Evolutionary conservation across 2,329 filamentous ascomycete genomes (phyloP).

Genomic region (Ophiostoma piceae): DNA sequence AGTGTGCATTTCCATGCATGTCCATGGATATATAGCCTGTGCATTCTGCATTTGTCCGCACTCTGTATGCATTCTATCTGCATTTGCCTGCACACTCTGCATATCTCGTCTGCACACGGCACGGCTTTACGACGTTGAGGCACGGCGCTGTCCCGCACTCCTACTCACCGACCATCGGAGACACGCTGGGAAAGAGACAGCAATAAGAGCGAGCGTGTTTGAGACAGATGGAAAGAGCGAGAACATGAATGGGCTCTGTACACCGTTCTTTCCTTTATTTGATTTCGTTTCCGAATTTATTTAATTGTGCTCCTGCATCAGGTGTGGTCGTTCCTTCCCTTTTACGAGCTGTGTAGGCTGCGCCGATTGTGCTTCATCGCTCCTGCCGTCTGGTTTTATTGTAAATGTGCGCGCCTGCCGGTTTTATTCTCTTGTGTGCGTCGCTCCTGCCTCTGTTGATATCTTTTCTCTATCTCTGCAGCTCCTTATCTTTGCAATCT

Average conservation of each 20-base stretch:
- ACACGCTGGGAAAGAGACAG: background rate
- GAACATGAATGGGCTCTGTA: background rate
- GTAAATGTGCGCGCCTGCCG: background rate
- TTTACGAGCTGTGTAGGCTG: background rate
- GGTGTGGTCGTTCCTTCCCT: background rate
- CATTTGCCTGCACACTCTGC: background rate
- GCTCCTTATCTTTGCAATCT: background rate
- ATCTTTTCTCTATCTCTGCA: background rate
- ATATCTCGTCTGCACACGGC: background rate
- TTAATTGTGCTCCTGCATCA: background rate
- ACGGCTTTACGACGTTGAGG: conserved; percentile 5
- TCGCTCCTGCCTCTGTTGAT: background rate
- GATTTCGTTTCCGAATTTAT: background rate
- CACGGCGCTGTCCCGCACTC: background rate
- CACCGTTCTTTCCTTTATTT: conserved; percentile 6
- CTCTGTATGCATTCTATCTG: background rate
- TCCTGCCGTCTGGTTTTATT: background rate
- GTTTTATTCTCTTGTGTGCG: background rate
- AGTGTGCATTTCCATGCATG: conserved; percentile 4
- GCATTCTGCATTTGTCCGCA: background rate
- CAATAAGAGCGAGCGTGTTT: background rate
- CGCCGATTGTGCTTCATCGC: background rate
- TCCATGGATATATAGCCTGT: conserved; percentile 6
- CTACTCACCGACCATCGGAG: conserved; percentile 12
- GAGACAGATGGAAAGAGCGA: background rate